Percentiles rank a stretch among this genome's conserved stretches.
phyloP scores from a whole-genome alignment of 441 rosid species.

The Hura crepitans region DNA sequence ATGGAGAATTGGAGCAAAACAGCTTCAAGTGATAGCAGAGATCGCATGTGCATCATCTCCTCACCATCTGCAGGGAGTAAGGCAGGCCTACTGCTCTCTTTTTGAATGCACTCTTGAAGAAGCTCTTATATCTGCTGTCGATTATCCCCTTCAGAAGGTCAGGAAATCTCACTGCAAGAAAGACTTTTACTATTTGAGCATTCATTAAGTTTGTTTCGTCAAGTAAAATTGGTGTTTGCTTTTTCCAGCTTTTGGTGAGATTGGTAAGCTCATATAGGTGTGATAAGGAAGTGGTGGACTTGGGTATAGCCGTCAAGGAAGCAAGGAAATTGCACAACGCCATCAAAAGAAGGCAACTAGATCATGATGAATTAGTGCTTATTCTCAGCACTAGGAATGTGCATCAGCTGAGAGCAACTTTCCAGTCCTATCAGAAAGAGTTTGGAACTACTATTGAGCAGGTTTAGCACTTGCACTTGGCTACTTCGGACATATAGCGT shows the following conservation, averaged over 20 bases:
- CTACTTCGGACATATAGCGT: neutral
- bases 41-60: constrained; percentile 72
- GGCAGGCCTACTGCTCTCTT: constrained; percentile 66
- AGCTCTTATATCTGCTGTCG: constrained; percentile 44
- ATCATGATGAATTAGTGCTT: constrained; percentile 53
- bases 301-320: constrained; percentile 51
- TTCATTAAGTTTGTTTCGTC: neutral
- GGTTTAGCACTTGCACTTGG: constrained; percentile 38
- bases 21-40: constrained; percentile 60
- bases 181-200: neutral
- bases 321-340: constrained; percentile 62
- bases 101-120: constrained; percentile 70
- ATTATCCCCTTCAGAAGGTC: constrained; percentile 66
- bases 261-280: constrained; percentile 75
- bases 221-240: constrained; percentile 15
- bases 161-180: neutral
- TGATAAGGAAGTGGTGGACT: constrained; percentile 52
- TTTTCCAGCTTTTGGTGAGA: constrained; percentile 53
- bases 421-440: constrained; percentile 47
- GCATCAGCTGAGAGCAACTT: constrained; percentile 70
- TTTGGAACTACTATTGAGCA: constrained; percentile 50
- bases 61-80: constrained; percentile 60
- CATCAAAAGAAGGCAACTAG: constrained; percentile 49
- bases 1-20: constrained; percentile 37
- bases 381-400: constrained; percentile 65